These are phyloP conservation scores for Apiospora koreana DNA, from an alignment of 2,329 filamentous ascomycete species.

Conservation along the genomic window DNA sequence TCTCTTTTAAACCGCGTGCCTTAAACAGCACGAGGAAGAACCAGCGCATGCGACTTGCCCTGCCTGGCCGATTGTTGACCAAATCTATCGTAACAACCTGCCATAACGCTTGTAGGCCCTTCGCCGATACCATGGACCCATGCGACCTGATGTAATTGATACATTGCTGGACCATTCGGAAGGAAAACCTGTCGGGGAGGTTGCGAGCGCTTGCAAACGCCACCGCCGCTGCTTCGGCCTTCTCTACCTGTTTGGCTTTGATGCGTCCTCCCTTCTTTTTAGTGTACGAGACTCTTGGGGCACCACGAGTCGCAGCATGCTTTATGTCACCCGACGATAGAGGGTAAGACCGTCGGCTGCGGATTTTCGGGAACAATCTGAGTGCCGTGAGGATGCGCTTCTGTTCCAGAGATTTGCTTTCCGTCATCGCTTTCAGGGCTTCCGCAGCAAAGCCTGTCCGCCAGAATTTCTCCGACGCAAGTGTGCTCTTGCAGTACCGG, in stretches of 20 bases:
- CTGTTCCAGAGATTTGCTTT: constrained; percentile 15
- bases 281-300: background rate
- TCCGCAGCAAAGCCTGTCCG: constrained; percentile 21
- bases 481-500: constrained; percentile 19
- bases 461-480: constrained; percentile 22
- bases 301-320: background rate
- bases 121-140: constrained; percentile 22
- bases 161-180: constrained; percentile 35
- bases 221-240: constrained; percentile 19
- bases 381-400: constrained; percentile 17
- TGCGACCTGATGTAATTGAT: constrained; percentile 29
- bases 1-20: constrained; percentile 24
- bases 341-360: background rate
- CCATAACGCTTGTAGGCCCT: constrained; percentile 32
- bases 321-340: background rate
- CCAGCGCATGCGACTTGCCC: constrained; percentile 37
- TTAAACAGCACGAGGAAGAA: constrained; percentile 33
- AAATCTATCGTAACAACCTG: constrained; percentile 38
- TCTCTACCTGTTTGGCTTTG: constrained; percentile 13
- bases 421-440: constrained; percentile 21
- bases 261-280: background rate
- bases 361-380: constrained; percentile 11
- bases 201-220: constrained; percentile 23
- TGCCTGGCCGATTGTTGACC: constrained; percentile 32
- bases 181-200: constrained; percentile 22